These are phyloP conservation scores for Gorgonomyces haynaldii DNA, from an alignment of 192 early-diverging fungal genomes.

Conservation along the genomic window DNA sequence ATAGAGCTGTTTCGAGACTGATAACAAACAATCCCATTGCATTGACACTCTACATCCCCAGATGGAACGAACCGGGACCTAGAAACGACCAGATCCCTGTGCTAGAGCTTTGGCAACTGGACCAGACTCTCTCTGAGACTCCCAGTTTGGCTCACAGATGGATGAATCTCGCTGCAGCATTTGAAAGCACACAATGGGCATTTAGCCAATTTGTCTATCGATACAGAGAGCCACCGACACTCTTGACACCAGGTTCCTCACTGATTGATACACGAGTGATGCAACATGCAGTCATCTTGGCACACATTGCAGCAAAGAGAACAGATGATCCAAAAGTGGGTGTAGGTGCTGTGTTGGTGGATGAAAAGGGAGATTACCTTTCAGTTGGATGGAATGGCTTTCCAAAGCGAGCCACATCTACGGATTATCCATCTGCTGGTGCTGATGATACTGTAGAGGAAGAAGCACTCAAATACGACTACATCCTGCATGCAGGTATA, in stretches of 20 bases:
- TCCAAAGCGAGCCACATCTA: slow-evolving; percentile 23
- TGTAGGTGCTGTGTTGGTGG: slow-evolving; percentile 23
- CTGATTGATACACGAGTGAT: not conserved
- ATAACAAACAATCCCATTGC: slow-evolving; percentile 29
- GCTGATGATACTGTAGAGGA: slow-evolving; percentile 29
- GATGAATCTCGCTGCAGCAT: not conserved
- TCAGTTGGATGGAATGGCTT: slow-evolving; percentile 30
- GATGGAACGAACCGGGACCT: slow-evolving; percentile 1
- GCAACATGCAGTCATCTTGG: slow-evolving; percentile 27
- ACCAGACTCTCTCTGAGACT: not conserved
- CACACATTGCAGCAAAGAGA: slow-evolving; percentile 28
- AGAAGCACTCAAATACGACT: slow-evolving; percentile 32
- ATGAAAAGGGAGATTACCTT: slow-evolving; percentile 15
- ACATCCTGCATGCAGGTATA: slow-evolving; percentile 26
- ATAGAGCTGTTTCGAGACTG: slow-evolving; percentile 13
- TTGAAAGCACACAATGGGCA: not conserved
- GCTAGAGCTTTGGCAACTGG: slow-evolving; percentile 7
- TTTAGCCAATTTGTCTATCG: not conserved
- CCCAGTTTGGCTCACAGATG: not conserved
- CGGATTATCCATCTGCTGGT: slow-evolving; percentile 29
- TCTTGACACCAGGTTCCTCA: not conserved
- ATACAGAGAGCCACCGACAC: slow-evolving; percentile 1
- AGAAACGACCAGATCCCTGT: not conserved
- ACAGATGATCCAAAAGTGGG: slow-evolving; percentile 32
- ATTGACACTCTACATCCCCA: slow-evolving; percentile 12